These are phyloP conservation scores for Barnettozyma californica DNA, from an alignment of 805 yeast genomes.

Conservation along the genomic window DNA sequence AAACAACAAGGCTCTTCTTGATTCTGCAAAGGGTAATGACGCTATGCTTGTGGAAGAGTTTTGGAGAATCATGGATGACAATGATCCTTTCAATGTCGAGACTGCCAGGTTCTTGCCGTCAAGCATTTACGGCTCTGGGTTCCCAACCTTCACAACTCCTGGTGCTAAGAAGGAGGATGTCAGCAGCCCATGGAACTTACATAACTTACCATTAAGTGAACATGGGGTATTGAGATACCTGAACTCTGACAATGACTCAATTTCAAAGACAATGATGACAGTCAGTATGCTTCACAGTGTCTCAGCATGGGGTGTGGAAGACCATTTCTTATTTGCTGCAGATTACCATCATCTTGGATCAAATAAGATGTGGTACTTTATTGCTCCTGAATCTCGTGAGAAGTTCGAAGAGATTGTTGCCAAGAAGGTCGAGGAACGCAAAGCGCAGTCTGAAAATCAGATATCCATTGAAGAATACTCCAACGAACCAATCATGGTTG, in stretches of 20 bases:
- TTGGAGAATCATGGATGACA: constrained; percentile 11
- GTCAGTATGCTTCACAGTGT: constrained; percentile 51
- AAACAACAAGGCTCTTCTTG: constrained; percentile 25
- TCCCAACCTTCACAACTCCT: constrained; percentile 17
- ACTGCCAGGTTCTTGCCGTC: constrained; percentile 30
- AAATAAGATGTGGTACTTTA: constrained; percentile 52
- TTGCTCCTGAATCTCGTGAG: constrained; percentile 50
- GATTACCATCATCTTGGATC: constrained; percentile 56
- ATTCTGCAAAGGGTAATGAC: constrained; percentile 11
- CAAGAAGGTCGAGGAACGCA: constrained; percentile 28
- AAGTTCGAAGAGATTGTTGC: constrained; percentile 55
- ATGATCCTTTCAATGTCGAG: constrained; percentile 37
- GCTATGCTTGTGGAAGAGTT: constrained; percentile 20
- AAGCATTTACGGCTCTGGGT: constrained; percentile 37
- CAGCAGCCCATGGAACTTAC: constrained; percentile 48
- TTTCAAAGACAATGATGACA: constrained; percentile 40
- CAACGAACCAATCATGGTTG: constrained; percentile 14
- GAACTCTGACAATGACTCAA: constrained; percentile 37
- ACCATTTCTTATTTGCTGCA: constrained; percentile 48
- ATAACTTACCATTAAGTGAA: constrained; percentile 46
- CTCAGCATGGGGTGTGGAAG: constrained; percentile 55
- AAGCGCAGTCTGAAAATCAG: neutral
- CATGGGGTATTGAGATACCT: constrained; percentile 43
- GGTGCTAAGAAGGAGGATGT: constrained; percentile 19
- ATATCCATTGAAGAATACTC: constrained; percentile 3